These are phyloP conservation scores for Phytophthora quininea DNA, from an alignment of 352 stramenopile species.

Conservation along the genomic window DNA sequence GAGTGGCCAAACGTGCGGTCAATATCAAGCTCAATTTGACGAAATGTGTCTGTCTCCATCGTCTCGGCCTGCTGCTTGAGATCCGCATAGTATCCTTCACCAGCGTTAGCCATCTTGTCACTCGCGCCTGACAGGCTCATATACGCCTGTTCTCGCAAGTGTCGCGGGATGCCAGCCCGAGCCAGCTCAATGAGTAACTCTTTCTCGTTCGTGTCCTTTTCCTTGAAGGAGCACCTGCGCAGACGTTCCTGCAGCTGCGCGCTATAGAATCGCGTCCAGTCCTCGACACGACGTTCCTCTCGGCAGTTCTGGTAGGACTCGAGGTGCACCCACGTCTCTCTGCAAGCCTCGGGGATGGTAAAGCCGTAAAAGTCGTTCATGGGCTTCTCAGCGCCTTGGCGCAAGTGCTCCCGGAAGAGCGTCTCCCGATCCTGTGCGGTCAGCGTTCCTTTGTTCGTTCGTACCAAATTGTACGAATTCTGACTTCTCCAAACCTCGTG, in stretches of 20 bases:
- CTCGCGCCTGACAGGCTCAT: slow-evolving; percentile 69
- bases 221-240: slow-evolving; percentile 32
- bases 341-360: slow-evolving; percentile 44
- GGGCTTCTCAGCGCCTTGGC: slow-evolving; percentile 18
- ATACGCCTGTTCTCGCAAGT: slow-evolving; percentile 72
- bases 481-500: slow-evolving; percentile 62
- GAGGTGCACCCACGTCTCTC: slow-evolving; percentile 63
- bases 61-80: slow-evolving; percentile 52
- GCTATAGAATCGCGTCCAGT: slow-evolving; percentile 65
- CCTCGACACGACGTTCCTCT: slow-evolving; percentile 66
- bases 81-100: slow-evolving; percentile 51
- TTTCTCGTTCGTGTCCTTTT: slow-evolving; percentile 42
- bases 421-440: slow-evolving; percentile 33
- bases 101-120: slow-evolving; percentile 62
- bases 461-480: slow-evolving; percentile 64
- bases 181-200: slow-evolving; percentile 43
- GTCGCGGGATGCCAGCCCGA: slow-evolving; percentile 60
- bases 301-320: slow-evolving; percentile 76
- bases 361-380: slow-evolving; percentile 76
- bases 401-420: slow-evolving; percentile 50
- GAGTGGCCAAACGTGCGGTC: slow-evolving; percentile 86
- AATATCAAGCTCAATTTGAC: slow-evolving; percentile 89
- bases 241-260: slow-evolving; percentile 50
- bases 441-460: slow-evolving; percentile 22
- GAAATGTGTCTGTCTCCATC: slow-evolving; percentile 64